phyloP scores from a whole-genome alignment of 129 eudicot genomes.

The Solidago caesia region DNA sequence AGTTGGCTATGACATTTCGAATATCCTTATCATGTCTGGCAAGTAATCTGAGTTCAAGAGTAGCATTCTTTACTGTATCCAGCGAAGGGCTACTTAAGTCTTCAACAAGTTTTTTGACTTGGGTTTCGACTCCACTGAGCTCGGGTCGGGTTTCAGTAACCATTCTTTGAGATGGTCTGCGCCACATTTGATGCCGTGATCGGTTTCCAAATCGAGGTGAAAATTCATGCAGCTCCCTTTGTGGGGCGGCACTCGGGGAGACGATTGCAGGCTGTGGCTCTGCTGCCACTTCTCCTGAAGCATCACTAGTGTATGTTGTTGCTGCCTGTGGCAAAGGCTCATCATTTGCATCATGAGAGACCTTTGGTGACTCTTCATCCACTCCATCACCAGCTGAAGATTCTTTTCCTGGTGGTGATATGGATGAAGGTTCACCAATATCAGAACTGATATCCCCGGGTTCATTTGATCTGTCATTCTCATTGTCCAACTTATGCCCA shows the following conservation, averaged over 20 bases:
- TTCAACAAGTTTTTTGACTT: conserved; percentile 55
- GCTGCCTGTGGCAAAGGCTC: conserved; percentile 38
- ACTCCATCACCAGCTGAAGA: conserved; percentile 30
- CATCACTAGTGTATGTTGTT: conserved; percentile 45
- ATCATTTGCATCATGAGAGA: conserved; percentile 47
- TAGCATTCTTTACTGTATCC: conserved; percentile 57
- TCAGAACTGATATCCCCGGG: conserved; percentile 48
- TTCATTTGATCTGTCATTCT: conserved; percentile 29
- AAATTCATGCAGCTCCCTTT: conserved; percentile 48
- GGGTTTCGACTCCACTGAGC: conserved; percentile 57
- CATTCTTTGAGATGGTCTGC: conserved; percentile 57
- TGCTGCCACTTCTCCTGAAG: conserved; percentile 60
- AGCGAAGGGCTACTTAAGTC: conserved; percentile 55
- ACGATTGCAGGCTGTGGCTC: conserved; percentile 48
- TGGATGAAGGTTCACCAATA: conserved; percentile 39
- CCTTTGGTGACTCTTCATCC: conserved; percentile 42
- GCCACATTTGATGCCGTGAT: conserved; percentile 61
- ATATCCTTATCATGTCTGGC: conserved; percentile 82
- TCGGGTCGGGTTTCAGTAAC: conserved; percentile 55
- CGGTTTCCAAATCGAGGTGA: conserved; percentile 50
- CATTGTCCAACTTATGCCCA: conserved; percentile 39
- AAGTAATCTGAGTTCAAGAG: conserved; percentile 64
- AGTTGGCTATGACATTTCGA: conserved; percentile 65
- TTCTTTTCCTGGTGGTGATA: conserved; percentile 29
- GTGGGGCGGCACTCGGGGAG: conserved; percentile 34